Conservation (phyloP, 495 filamentous ascomycete genomes). For the Filosporella fistucella region DNA sequence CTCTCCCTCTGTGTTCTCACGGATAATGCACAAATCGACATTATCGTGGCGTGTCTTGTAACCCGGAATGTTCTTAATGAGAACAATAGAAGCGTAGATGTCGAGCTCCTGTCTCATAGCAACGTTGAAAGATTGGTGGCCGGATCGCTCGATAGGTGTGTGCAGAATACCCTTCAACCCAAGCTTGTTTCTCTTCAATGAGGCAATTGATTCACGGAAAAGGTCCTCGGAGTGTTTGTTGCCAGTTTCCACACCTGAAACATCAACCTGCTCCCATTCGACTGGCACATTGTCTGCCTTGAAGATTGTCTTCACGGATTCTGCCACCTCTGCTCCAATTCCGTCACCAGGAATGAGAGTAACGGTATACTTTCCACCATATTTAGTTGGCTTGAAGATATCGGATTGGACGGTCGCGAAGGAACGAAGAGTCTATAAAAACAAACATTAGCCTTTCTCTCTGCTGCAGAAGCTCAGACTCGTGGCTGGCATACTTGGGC, state of each 20-base stretch:
- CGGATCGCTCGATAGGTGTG: constrained; percentile 93
- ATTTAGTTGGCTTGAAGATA: constrained; percentile 98
- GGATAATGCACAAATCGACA: constrained; percentile 97
- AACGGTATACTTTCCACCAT: constrained; percentile 98
- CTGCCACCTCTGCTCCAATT: constrained; percentile 96
- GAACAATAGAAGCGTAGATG: constrained; percentile 96
- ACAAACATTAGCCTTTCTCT: background rate
- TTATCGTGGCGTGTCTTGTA: constrained; percentile 95
- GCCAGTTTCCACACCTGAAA: constrained; percentile 84
- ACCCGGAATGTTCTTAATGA: constrained; percentile 99
- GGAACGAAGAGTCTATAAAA: constrained; percentile 28
- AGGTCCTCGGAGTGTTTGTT: constrained; percentile 88
- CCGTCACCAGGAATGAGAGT: constrained; percentile 97
- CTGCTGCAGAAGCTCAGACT: background rate
- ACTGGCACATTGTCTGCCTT: constrained; percentile 99
- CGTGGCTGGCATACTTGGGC: constrained; percentile 23
- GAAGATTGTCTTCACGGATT: constrained; percentile 97
- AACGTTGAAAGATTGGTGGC: constrained; percentile 99
- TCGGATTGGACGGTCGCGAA: constrained; percentile 80
- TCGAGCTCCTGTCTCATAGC: constrained; percentile 97
- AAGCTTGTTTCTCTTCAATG: constrained; percentile 95
- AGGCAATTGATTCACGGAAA: constrained; percentile 91
- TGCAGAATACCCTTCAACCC: constrained; percentile 96
- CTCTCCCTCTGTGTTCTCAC: constrained; percentile 99
- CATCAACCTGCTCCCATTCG: constrained; percentile 98